These are phyloP conservation scores for Scytalidium lignicola DNA, from an alignment of 2,329 filamentous ascomycete genomes.

Conservation along the genomic window DNA sequence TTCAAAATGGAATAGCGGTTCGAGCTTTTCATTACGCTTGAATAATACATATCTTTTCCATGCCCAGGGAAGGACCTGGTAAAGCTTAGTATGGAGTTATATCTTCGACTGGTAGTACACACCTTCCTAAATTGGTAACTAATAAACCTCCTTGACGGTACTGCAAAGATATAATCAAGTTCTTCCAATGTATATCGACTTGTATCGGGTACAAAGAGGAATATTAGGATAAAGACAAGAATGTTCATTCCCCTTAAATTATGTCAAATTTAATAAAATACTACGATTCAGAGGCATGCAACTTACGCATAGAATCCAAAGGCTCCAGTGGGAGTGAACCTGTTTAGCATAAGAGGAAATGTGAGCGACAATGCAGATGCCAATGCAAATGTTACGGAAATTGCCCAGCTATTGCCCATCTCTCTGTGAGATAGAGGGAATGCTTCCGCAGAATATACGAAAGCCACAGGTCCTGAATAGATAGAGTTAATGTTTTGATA, in stretches of 20 bases:
- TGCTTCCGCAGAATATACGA: slow-evolving; percentile 49
- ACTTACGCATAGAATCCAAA: slow-evolving; percentile 42
- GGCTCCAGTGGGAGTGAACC: slow-evolving; percentile 28
- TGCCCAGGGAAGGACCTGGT: slow-evolving; percentile 48
- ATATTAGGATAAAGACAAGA: slow-evolving; percentile 46
- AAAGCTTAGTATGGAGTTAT: too few species aligned
- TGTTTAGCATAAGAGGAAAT: slow-evolving; percentile 1
- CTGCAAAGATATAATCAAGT: slow-evolving; percentile 25
- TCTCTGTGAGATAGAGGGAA: slow-evolving; percentile 51
- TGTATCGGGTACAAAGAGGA: slow-evolving; percentile 49
- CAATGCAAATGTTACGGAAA: slow-evolving; percentile 42
- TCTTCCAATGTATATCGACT: slow-evolving; percentile 32
- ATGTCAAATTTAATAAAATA: neutral
- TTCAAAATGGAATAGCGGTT: slow-evolving; percentile 45
- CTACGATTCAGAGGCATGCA: neutral
- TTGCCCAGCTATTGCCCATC: slow-evolving; percentile 28
- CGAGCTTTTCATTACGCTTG: slow-evolving; percentile 39
- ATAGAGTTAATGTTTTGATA: neutral
- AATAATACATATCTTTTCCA: slow-evolving; percentile 51
- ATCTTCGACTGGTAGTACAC: too few species aligned
- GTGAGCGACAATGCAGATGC: slow-evolving; percentile 45
- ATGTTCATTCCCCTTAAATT: slow-evolving; percentile 39
- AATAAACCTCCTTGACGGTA: slow-evolving; percentile 13
- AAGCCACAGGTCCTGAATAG: slow-evolving; percentile 44
- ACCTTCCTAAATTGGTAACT: slow-evolving; percentile 10